Base-by-base conservation (phyloP, 2,329 filamentous ascomycete genomes). In the Ceratocystis lukuohia region DNA sequence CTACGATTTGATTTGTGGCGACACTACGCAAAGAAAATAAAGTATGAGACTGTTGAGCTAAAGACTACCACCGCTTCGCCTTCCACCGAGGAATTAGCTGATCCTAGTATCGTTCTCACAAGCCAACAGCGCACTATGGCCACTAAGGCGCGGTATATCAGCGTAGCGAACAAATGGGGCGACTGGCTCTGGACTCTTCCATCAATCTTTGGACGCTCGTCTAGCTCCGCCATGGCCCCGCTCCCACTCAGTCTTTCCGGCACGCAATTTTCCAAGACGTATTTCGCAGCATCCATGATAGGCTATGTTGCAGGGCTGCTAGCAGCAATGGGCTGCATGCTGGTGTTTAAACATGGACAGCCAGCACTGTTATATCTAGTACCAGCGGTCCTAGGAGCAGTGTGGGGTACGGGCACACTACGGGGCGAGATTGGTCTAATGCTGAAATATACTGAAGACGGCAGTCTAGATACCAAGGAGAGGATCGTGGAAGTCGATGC, bases 321-420 rank as follows among this genome's bases (percentile, higher is more conserved):
- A 1, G 78, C 80, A 1, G 96, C 93, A 0, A 76, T 96, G 20
- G 77, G 81, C 0, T 88, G 91, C 71, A 88, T 97, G 76, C 80
- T 91, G 62, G 77, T 90, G 8, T 94, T 85, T 72, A 82, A 87
- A 61, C 90, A 90, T 69, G 90, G 89, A 2, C 93, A 99, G 73
- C 93, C 93, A 0, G 93, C 94, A 6, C 80, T 99, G 41, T 78
- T 99, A 15, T 97, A 97, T 73, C 84, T 99, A 5, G 94, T 97
- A 0, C 93, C 93, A 0, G 87, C 89, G 0, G 90, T 97, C 0
- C 77, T 96, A 4, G 79, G 82, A 1, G 82, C 87, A 1, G 73
- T 94, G 0, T 95, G 90, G 88, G 75, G 85, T 2, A 94, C 88
- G 1, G 93, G 88, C 0, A 70, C 86, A 3, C 73, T 81, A 20